These are phyloP conservation scores for Aspergillus viridinutans DNA, from an alignment of 2,329 filamentous ascomycete species.

Conservation along the genomic window DNA sequence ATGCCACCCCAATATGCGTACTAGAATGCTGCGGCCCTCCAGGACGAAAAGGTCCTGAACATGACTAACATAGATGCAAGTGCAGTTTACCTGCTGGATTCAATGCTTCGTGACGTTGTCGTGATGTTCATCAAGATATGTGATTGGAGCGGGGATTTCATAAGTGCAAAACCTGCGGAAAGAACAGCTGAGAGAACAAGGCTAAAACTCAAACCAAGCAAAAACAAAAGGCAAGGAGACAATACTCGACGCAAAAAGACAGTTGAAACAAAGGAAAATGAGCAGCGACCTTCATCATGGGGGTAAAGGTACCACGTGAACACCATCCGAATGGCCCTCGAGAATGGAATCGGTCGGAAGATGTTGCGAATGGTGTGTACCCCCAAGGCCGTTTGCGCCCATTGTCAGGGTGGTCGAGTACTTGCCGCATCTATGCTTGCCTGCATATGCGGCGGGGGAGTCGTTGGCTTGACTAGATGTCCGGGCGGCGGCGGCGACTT, in stretches of 20 bases:
- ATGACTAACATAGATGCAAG: neutral
- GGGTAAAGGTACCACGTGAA: neutral
- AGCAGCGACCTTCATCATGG: neutral
- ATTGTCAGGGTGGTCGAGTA: slow-evolving; percentile 29
- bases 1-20: neutral
- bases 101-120: slow-evolving; percentile 11
- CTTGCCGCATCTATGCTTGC: slow-evolving; percentile 26
- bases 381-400: neutral
- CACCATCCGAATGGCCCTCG: neutral
- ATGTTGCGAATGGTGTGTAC: neutral
- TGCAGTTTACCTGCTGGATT: neutral
- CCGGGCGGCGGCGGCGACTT: slow-evolving; percentile 63
- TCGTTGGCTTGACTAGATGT: slow-evolving; percentile 41
- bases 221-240: slow-evolving; percentile 2
- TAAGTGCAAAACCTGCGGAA: slow-evolving; percentile 11
- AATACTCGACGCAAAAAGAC: neutral
- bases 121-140: slow-evolving; percentile 14
- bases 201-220: slow-evolving; percentile 2
- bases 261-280: neutral
- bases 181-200: slow-evolving; percentile 5
- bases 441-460: slow-evolving; percentile 17
- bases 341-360: neutral
- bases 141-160: slow-evolving; percentile 17
- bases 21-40: neutral
- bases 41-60: neutral